Conservation (phyloP, 345 rosid species). For the Eucalyptus brandiana region DNA sequence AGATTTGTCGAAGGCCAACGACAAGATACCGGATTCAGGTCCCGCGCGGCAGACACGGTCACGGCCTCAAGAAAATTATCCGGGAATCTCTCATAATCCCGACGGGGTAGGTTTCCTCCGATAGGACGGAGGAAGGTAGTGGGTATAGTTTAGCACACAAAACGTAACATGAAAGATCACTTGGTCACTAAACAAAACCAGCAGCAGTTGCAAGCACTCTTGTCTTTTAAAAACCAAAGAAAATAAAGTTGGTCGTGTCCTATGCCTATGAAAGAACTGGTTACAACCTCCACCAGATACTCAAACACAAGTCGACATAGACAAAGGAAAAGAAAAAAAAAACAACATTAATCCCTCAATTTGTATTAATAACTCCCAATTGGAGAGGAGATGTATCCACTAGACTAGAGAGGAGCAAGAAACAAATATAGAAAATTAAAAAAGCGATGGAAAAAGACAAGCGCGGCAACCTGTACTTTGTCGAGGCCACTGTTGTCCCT, state of each 20-base stretch:
- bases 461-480: background rate
- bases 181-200: background rate
- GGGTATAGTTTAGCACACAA: background rate
- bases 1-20: background rate
- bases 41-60: background rate
- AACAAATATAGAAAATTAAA: background rate
- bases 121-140: background rate
- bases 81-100: background rate
- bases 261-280: background rate
- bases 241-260: background rate
- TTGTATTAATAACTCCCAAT: background rate
- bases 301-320: background rate
- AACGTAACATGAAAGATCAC: background rate
- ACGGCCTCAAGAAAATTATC: background rate
- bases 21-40: background rate
- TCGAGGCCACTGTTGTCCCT: background rate
- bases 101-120: background rate
- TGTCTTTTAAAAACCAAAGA: background rate
- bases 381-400: background rate
- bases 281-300: background rate
- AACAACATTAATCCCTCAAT: background rate
- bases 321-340: background rate
- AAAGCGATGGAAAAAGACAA: background rate
- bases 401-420: background rate
- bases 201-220: background rate